Conservation (phyloP, 1,284 basidiomycete species). For the Tetrapyrgos nigripes region DNA sequence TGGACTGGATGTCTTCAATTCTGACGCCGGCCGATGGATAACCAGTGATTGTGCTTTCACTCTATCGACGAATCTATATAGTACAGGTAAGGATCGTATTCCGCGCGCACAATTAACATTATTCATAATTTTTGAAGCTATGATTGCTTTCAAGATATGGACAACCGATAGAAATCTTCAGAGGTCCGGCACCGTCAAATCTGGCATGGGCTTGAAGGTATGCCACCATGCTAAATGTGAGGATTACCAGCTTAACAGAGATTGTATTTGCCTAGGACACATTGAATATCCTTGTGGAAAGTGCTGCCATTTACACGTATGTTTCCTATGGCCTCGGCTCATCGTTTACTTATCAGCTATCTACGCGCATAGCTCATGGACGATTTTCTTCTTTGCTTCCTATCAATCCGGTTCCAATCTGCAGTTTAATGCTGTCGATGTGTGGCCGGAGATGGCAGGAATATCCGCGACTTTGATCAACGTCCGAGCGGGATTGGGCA, state of each 20-base stretch:
- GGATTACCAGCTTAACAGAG: slow-evolving; percentile 1
- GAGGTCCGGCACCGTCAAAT: background rate
- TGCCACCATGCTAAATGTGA: background rate
- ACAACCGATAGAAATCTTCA: background rate
- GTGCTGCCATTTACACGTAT: slow-evolving; percentile 23
- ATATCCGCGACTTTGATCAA: slow-evolving; percentile 19
- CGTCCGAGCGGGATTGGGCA: slow-evolving; percentile 9
- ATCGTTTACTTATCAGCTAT: background rate
- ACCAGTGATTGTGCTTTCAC: slow-evolving; percentile 14
- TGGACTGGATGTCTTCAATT: slow-evolving; percentile 2
- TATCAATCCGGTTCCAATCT: slow-evolving; percentile 14
- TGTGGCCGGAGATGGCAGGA: slow-evolving; percentile 4
- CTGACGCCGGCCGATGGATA: slow-evolving; percentile 9
- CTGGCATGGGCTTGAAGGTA: background rate
- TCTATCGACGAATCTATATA: slow-evolving; percentile 15
- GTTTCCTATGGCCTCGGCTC: background rate
- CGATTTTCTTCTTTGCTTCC: slow-evolving; percentile 16
- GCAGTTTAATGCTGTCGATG: slow-evolving; percentile 14
- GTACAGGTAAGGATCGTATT: slow-evolving; percentile 20
- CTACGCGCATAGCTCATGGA: slow-evolving; percentile 14
- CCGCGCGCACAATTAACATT: background rate
- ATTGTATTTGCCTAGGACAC: slow-evolving; percentile 10
- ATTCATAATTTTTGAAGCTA: background rate
- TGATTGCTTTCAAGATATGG: background rate
- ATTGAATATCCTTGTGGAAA: slow-evolving; percentile 23